phyloP scores from a whole-genome alignment of 805 yeast genomes.

The Candida ponderosae region DNA sequence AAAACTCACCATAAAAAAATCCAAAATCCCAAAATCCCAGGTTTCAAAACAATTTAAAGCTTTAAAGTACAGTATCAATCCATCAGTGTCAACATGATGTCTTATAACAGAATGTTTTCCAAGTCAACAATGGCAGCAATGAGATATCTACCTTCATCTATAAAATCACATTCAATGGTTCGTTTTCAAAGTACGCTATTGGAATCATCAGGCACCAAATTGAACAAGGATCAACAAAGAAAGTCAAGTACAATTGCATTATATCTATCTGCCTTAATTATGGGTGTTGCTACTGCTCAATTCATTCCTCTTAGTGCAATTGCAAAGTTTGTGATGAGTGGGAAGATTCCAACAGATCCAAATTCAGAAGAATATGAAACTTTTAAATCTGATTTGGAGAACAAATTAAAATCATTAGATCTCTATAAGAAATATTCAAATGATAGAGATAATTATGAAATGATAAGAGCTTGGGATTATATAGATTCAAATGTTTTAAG shows the following conservation, averaged over 20 bases:
- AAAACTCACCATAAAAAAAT: no score
- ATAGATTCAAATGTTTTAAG: constrained; percentile 32
- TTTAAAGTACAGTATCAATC: no score
- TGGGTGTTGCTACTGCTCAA: constrained; percentile 28
- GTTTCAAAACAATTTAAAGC: no score
- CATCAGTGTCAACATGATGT: no score
- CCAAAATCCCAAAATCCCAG: no score
- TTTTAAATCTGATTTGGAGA: constrained; percentile 31
- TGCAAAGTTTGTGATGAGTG: constrained; percentile 18
- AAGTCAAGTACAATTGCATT: constrained; percentile 3
- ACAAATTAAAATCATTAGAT: constrained; percentile 39
- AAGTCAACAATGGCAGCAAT: no score
- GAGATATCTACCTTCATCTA: no score
- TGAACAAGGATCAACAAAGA: background rate
- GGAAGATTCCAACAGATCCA: constrained; percentile 13
- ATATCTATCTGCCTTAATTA: constrained; percentile 20
- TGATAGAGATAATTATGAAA: constrained; percentile 26
- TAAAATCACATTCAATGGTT: no score
- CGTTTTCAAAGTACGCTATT: no score
- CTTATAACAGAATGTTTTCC: no score
- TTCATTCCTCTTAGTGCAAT: constrained; percentile 25
- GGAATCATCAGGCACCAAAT: background rate
- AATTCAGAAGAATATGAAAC: constrained; percentile 20
- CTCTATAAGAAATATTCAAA: constrained; percentile 39
- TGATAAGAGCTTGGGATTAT: constrained; percentile 35